These are phyloP conservation scores for Diaporthe nobilis DNA, from an alignment of 2,329 filamentous ascomycete species.

Conservation along the genomic window DNA sequence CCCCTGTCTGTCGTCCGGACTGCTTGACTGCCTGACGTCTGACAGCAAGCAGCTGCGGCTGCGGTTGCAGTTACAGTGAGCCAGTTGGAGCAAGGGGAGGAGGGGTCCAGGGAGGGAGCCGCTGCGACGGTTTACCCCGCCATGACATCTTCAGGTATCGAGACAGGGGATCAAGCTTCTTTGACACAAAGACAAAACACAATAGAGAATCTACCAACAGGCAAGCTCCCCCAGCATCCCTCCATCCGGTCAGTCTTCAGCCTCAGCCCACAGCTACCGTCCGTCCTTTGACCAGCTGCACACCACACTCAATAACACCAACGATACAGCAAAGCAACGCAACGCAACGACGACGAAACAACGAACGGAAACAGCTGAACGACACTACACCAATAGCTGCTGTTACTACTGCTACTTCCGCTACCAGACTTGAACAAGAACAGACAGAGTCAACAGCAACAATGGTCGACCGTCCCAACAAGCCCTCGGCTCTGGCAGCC, in stretches of 20 bases:
- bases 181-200: constrained; percentile 32
- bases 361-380: constrained; percentile 10
- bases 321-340: constrained; percentile 17
- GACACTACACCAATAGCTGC: not conserved
- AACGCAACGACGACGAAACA: not conserved
- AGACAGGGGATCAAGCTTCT: constrained; percentile 41
- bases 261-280: constrained; percentile 12
- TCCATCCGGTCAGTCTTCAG: constrained; percentile 1
- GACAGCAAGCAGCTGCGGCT: constrained; percentile 15
- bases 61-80: not conserved
- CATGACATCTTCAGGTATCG: constrained; percentile 42
- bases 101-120: constrained; percentile 22
- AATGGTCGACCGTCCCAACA: constrained; percentile 89
- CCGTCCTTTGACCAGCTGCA: not conserved
- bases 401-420: not conserved
- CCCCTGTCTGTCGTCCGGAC: constrained; percentile 24
- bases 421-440: constrained; percentile 16
- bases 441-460: constrained; percentile 32
- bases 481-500: constrained; percentile 81
- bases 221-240: constrained; percentile 34
- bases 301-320: constrained; percentile 15
- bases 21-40: not conserved
- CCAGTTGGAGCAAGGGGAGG: constrained; percentile 5
- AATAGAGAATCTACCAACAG: constrained; percentile 30
- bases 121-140: constrained; percentile 39